Conservation (phyloP, 1,284 basidiomycete species). For the Somion occarium region DNA sequence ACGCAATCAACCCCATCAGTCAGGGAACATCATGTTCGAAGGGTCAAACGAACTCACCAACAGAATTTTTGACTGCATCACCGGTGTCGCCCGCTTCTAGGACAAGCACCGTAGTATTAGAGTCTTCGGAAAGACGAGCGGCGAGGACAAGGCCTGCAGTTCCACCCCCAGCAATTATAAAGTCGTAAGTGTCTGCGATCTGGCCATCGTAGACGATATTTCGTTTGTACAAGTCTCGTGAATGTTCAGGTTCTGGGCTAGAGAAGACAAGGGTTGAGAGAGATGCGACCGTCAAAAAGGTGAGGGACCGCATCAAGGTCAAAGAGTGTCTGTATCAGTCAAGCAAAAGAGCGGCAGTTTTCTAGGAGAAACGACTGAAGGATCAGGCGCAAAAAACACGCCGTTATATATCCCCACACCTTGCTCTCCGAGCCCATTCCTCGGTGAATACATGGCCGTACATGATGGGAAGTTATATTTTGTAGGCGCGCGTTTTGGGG, state of each 20-base stretch:
- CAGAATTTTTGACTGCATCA: slow-evolving; percentile 35
- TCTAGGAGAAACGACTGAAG: background rate
- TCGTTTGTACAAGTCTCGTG: slow-evolving; percentile 23
- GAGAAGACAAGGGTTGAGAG: slow-evolving; percentile 6
- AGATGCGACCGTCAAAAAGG: slow-evolving; percentile 2
- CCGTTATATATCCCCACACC: background rate
- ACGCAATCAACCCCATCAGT: slow-evolving; percentile 11
- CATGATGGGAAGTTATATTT: background rate
- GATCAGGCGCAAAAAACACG: background rate
- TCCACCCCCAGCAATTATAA: slow-evolving; percentile 61
- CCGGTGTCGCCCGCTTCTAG: slow-evolving; percentile 70
- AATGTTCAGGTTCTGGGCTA: background rate
- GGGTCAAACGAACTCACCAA: slow-evolving; percentile 28
- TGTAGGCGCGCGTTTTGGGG: background rate
- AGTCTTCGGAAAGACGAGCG: slow-evolving; percentile 65
- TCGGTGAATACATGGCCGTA: background rate
- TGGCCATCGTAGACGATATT: slow-evolving; percentile 37
- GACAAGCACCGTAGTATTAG: slow-evolving; percentile 63
- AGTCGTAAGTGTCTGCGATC: slow-evolving; percentile 45
- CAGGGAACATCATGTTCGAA: background rate
- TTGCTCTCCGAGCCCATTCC: too few species aligned
- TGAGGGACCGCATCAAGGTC: slow-evolving; percentile 7
- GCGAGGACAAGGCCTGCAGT: slow-evolving; percentile 73
- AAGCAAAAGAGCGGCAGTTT: background rate
- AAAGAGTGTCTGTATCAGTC: background rate